Evolutionary conservation across 139 green algal genomes (phyloP).

Genomic region (Chlorokybus atmophyticus): DNA sequence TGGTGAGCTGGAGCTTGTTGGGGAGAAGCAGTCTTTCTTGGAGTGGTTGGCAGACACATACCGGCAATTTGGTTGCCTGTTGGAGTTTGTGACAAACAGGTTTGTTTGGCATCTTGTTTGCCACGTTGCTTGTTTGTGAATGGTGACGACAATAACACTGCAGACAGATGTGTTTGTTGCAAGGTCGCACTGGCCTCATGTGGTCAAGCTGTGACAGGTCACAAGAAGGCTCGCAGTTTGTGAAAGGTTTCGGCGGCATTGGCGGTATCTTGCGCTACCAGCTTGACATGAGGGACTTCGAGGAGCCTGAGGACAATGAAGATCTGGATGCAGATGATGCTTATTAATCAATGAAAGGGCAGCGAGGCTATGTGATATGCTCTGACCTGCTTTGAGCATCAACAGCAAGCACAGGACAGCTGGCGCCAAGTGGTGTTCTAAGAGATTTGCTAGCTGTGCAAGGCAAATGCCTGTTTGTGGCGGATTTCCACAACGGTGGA

Average conservation of each 20-base stretch:
- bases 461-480: too few species aligned
- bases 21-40: conserved; percentile 77
- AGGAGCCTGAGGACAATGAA: conserved; percentile 24
- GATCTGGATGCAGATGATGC: conserved; percentile 10
- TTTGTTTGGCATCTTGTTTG: too few species aligned
- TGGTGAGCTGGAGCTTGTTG: conserved; percentile 67
- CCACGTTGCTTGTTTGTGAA: too few species aligned
- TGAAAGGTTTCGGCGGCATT: conserved; percentile 91
- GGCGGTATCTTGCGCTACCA: conserved; percentile 88
- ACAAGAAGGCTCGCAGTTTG: conserved; percentile 94
- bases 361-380: too few species aligned
- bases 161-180: conserved; percentile 13
- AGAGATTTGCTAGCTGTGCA: too few species aligned
- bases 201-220: too few species aligned
- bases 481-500: too few species aligned
- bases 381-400: too few species aligned
- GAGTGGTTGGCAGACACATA: conserved; percentile 98
- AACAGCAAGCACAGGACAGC: too few species aligned
- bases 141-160: conserved; percentile 8
- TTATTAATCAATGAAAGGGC: not conserved
- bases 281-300: conserved; percentile 45
- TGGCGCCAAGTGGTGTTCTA: too few species aligned
- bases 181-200: too few species aligned
- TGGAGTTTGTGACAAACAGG: conserved; percentile 97
- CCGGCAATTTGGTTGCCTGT: conserved; percentile 92